phyloP scores from a whole-genome alignment of 225 moss, liverwort and hornwort species.

The Takakia lepidozioides region DNA sequence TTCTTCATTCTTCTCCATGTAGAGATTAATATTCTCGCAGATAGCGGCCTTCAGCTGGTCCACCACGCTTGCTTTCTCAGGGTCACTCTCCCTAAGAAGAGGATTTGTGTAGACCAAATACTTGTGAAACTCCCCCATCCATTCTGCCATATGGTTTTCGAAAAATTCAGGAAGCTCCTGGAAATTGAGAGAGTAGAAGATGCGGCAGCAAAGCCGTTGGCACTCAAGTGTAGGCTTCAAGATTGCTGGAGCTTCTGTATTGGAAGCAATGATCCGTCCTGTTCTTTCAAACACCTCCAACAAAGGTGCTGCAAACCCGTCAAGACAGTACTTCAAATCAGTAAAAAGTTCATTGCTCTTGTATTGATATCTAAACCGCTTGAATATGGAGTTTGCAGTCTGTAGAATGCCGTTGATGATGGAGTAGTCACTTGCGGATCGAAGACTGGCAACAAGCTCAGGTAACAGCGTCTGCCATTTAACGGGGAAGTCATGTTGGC shows the following conservation, averaged over 20 bases:
- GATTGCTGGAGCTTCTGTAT: constrained; percentile 35
- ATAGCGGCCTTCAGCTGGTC: constrained; percentile 89
- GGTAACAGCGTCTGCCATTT: constrained; percentile 80
- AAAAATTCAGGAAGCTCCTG: constrained; percentile 98
- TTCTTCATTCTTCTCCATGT: constrained; percentile 99
- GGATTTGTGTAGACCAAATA: constrained; percentile 69
- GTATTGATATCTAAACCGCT: constrained; percentile 96
- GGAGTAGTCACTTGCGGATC: constrained; percentile 47
- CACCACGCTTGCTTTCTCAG: constrained; percentile 56
- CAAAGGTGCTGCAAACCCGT: constrained; percentile 81
- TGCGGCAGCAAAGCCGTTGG: constrained; percentile 84
- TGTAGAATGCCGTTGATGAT: constrained; percentile 84
- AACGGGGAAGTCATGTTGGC: constrained; percentile 85
- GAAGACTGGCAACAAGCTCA: constrained; percentile 72
- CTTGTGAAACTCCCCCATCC: constrained; percentile 97
- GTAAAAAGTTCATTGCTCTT: constrained; percentile 75
- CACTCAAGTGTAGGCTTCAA: constrained; percentile 69
- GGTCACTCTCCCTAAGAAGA: constrained; percentile 43
- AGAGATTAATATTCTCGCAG: constrained; percentile 95
- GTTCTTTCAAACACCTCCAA: constrained; percentile 75
- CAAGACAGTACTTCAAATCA: constrained; percentile 96
- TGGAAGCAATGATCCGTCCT: constrained; percentile 49
- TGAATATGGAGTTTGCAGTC: constrained; percentile 96
- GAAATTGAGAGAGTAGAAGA: constrained; percentile 93
- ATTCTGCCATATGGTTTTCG: constrained; percentile 94